Conservation (phyloP, 2,329 filamentous ascomycete species). For the Talaromyces sp. region DNA sequence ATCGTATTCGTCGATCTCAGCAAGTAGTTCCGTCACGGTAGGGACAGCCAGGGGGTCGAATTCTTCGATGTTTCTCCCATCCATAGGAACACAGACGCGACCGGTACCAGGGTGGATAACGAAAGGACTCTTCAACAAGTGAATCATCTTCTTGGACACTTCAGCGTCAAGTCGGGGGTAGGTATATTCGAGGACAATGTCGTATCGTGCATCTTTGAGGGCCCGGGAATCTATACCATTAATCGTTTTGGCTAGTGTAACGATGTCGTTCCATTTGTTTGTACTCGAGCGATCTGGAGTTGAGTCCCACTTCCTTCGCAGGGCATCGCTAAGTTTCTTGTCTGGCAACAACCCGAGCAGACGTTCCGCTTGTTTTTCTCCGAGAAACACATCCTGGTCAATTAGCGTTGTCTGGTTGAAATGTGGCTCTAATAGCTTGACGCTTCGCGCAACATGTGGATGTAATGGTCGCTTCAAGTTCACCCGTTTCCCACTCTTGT, state of each 20-base stretch:
- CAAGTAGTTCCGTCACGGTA: slow-evolving; percentile 75
- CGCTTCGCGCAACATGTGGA: slow-evolving; percentile 80
- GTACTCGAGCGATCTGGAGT: slow-evolving; percentile 71
- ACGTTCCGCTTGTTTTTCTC: slow-evolving; percentile 66
- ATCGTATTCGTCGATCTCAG: slow-evolving; percentile 82
- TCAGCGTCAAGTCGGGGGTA: slow-evolving; percentile 96
- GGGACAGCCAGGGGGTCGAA: slow-evolving; percentile 90
- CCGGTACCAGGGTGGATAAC: slow-evolving; percentile 94
- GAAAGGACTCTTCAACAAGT: slow-evolving; percentile 95
- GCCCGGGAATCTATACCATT: slow-evolving; percentile 69
- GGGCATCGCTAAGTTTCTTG: slow-evolving; percentile 67
- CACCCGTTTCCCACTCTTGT: slow-evolving; percentile 81
- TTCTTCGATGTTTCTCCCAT: slow-evolving; percentile 66
- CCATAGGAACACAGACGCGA: slow-evolving; percentile 91
- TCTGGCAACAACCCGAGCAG: slow-evolving; percentile 85
- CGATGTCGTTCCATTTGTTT: slow-evolving; percentile 92
- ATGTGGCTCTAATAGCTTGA: slow-evolving; percentile 77
- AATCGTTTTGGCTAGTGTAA: slow-evolving; percentile 74
- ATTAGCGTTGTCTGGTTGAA: slow-evolving; percentile 80
- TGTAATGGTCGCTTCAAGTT: slow-evolving; percentile 82
- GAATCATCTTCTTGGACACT: slow-evolving; percentile 96
- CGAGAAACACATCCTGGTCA: slow-evolving; percentile 81
- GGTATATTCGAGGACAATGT: slow-evolving; percentile 94
- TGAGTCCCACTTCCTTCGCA: slow-evolving; percentile 88
- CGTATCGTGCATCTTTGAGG: slow-evolving; percentile 86